Evolutionary conservation across 1,284 basidiomycete species (phyloP).

Genomic region (Ganoderma lucidum): DNA sequence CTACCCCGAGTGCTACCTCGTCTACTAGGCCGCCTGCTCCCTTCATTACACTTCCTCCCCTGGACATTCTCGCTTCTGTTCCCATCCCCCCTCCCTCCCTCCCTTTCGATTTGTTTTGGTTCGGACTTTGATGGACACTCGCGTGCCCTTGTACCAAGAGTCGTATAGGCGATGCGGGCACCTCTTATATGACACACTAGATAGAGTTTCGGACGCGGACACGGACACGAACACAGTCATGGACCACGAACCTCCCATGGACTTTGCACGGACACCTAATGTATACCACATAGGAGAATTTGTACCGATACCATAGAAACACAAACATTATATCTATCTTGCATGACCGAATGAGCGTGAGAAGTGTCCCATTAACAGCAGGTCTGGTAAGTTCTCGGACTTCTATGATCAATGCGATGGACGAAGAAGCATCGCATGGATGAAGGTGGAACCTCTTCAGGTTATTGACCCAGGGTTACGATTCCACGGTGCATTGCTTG

Average conservation of each 20-base stretch:
- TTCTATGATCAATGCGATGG: neutral
- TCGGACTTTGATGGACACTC: neutral
- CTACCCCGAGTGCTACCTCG: neutral
- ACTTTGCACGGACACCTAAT: conserved; percentile 2
- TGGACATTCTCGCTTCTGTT: neutral
- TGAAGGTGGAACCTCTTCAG: neutral
- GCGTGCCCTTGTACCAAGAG: conserved; percentile 2
- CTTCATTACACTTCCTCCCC: neutral
- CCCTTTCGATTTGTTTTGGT: neutral
- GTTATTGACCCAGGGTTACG: neutral
- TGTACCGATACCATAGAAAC: neutral
- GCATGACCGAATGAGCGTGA: neutral
- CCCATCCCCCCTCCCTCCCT: neutral
- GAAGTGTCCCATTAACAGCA: neutral
- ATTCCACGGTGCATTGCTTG: neutral
- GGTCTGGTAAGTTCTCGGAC: neutral
- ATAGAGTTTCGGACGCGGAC: neutral
- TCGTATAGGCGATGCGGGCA: neutral
- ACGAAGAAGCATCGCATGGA: neutral
- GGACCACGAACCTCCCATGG: conserved; percentile 1
- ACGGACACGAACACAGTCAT: neutral
- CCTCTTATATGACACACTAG: conserved; percentile 4
- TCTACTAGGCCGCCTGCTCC: neutral
- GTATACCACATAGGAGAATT: neutral
- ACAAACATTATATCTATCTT: neutral